phyloP scores from a whole-genome alignment of 2,329 filamentous ascomycete species.

The Epicoccum sorghinum region DNA sequence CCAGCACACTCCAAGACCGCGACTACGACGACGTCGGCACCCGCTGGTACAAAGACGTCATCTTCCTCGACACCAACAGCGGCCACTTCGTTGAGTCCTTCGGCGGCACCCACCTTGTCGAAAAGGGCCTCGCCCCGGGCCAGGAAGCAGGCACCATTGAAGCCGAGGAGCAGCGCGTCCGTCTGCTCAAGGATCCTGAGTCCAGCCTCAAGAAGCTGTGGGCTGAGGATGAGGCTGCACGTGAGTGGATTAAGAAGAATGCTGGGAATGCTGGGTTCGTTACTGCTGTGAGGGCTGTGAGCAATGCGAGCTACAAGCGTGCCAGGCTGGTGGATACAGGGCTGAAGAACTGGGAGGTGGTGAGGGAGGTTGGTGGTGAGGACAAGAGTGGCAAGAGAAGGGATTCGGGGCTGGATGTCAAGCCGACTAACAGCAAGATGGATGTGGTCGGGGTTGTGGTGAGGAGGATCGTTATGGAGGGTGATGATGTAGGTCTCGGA shows the following conservation, averaged over 20 bases:
- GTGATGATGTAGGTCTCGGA: conserved; percentile 37
- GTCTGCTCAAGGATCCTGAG: conserved; percentile 39
- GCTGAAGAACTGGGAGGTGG: conserved; percentile 39
- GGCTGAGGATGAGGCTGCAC: conserved; percentile 25
- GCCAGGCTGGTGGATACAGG: conserved; percentile 40
- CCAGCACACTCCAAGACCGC: conserved; percentile 38
- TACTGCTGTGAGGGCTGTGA: conserved; percentile 36
- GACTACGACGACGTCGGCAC: conserved; percentile 46
- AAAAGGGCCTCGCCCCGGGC: conserved; percentile 34
- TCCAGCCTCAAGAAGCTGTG: conserved; percentile 36
- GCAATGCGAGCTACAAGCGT: conserved; percentile 45
- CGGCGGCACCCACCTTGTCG: conserved; percentile 38
- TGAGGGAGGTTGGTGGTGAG: conserved; percentile 39
- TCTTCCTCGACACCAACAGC: conserved; percentile 33
- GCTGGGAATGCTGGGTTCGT: conserved; percentile 40
- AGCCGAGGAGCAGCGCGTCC: conserved; percentile 39
- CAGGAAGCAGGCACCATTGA: conserved; percentile 44
- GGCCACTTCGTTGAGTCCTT: conserved; percentile 38
- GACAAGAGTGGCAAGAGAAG: conserved; percentile 37
- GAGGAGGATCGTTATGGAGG: conserved; percentile 34
- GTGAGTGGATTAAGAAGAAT: conserved; percentile 38
- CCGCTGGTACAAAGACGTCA: conserved; percentile 47
- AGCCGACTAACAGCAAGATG: conserved; percentile 40
- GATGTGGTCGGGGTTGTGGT: conserved; percentile 45
- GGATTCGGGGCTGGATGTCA: conserved; percentile 39